Conservation (phyloP, 352 stramenopile species). For the Globisporangium paroecandrum region DNA sequence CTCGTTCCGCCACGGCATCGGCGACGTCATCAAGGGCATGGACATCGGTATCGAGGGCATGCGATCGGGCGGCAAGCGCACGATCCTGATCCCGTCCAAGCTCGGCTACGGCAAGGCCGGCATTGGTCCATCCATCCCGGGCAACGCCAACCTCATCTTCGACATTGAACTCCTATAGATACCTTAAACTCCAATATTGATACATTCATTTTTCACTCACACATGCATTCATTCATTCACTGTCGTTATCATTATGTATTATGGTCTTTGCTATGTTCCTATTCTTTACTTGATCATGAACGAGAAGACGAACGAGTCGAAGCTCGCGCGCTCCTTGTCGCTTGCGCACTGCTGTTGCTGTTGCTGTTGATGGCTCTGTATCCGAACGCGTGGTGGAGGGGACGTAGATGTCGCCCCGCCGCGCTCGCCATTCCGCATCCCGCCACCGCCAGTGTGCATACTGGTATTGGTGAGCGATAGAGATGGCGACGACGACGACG, state of each 20-base stretch:
- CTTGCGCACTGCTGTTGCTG: neutral
- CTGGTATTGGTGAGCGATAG: neutral
- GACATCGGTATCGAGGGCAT: conserved; percentile 92
- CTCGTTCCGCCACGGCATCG: conserved; percentile 78
- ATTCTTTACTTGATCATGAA: conserved; percentile 30
- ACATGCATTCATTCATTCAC: neutral
- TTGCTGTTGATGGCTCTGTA: neutral
- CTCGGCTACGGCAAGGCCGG: conserved; percentile 92
- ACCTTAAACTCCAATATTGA: conserved; percentile 12
- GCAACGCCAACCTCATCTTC: conserved; percentile 93
- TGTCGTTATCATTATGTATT: neutral
- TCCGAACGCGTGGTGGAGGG: neutral
- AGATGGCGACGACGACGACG: conserved; percentile 18
- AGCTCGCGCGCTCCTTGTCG: conserved; percentile 33
- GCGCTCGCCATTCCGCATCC: neutral
- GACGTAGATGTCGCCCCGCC: neutral
- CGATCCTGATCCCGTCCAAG: conserved; percentile 90
- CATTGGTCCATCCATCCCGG: conserved; percentile 75
- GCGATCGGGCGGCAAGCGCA: conserved; percentile 88
- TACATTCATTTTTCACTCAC: conserved; percentile 7
- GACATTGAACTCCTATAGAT: conserved; percentile 90
- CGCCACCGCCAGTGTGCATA: neutral
- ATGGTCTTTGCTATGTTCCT: neutral
- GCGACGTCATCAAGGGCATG: conserved; percentile 95
- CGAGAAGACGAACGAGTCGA: conserved; percentile 46